Percentiles rank a stretch among this genome's conserved stretches.
Conservation (phyloP, 2,329 filamentous ascomycete genomes). For the Ophiosphaerella narmari region DNA sequence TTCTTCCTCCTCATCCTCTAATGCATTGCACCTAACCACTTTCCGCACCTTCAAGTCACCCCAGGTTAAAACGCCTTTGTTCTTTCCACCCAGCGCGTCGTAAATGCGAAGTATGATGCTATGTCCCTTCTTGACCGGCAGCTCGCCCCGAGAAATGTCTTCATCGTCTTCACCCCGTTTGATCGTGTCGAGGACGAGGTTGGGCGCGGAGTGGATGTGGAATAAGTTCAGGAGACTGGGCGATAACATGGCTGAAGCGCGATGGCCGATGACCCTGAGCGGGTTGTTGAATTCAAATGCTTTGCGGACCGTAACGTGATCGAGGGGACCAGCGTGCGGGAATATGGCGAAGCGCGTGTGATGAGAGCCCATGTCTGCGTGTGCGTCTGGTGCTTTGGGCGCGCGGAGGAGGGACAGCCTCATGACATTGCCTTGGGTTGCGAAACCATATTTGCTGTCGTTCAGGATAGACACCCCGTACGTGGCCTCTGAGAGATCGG, state of each 20-base stretch:
- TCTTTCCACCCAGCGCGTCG: conserved; percentile 83
- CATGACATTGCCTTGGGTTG: conserved; percentile 87
- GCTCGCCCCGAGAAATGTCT: conserved; percentile 57
- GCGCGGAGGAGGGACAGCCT: conserved; percentile 82
- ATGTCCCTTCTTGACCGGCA: conserved; percentile 68
- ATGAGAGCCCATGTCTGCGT: conserved; percentile 92
- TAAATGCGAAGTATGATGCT: conserved; percentile 86
- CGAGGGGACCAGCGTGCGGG: conserved; percentile 76
- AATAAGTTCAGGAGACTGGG: conserved; percentile 60
- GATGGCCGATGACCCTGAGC: conserved; percentile 58
- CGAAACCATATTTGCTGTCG: conserved; percentile 95
- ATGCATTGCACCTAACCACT: conserved; percentile 80
- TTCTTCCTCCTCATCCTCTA: conserved; percentile 82
- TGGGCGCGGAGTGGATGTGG: conserved; percentile 65
- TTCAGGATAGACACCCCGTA: conserved; percentile 94
- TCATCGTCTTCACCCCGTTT: conserved; percentile 75
- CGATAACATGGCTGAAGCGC: conserved; percentile 35
- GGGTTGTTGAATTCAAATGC: conserved; percentile 92
- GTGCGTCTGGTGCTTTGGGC: conserved; percentile 88
- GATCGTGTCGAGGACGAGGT: conserved; percentile 82
- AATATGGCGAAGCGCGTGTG: conserved; percentile 88
- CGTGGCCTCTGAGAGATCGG: conserved; percentile 83
- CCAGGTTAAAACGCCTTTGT: conserved; percentile 71
- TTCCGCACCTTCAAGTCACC: conserved; percentile 70
- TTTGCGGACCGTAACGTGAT: conserved; percentile 75